Evolutionary conservation across 495 filamentous ascomycete genomes (phyloP), one percentile per base, ranked within the genome.

Genomic region (Penicillium odoratum): DNA sequence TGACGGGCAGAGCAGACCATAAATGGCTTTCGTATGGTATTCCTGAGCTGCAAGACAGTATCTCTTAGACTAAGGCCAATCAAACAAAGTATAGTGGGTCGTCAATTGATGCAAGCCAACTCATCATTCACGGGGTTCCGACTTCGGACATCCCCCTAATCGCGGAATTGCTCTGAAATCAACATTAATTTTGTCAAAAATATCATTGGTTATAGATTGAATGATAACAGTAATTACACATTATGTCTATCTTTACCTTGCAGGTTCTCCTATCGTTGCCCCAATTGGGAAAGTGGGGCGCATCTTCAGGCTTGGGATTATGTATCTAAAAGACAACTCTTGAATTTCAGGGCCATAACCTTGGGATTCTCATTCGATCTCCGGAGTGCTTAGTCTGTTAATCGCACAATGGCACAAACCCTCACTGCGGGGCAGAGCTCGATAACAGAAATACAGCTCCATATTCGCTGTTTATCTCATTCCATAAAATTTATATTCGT

Each of bases 211-310:
- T 33, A 30, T 33, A 50, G 28, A 50, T 50, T 34, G 18, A 29
- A 50, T 31, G 48, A 50, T 34, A 50, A 50, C 38, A 40, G 38
- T 40, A 5, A 16, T 40, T 40, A 15, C 44, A 47, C 44, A 47
- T 47, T 13, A 29, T 47, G 11, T 11, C 28, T 26, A 25, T 26
- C 44, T 28, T 46, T 13, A 13, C 7, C 5, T 30, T 49, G 13
- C 16, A 4, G 21, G 16, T 26, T 29, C 51, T 53, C 51, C 25
- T 15, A 11, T 4, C 18, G 31, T 43, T 53, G 45, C 21, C 51
- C 38, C 38, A 44, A 53, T 43, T 43, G 18, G 51, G 51, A 53
- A 53, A 38, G 49, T 9, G n/a, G 49, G 18, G 33, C 21, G 21
- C 21, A 21, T 21, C 21, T 21, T 21, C 21, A 2, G 2, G 21